Base-by-base conservation (phyloP, 768 basidiomycete genomes). In the Russula compacta region DNA sequence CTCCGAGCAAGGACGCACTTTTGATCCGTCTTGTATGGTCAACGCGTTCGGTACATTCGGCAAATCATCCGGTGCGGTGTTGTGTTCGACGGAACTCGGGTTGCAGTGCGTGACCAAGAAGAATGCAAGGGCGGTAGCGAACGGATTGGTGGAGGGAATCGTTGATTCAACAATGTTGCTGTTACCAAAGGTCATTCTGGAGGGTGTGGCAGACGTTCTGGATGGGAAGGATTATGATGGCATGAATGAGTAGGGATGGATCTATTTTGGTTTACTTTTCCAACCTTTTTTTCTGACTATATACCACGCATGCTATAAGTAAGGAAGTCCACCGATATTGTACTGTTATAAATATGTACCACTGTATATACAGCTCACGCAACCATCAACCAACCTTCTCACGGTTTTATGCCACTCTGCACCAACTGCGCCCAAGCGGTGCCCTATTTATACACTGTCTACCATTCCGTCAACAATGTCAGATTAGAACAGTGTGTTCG, bases 401-500 rank as follows among this genome's bases (percentile, higher is more conserved):
- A 17, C 21, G 9, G 47, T 33, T 36, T 53, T n/a, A 91, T 92
- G 89, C 85, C 89, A 17, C 83, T 93, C 64, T 94, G 91, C 74
- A 90, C 84, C 32, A 82, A 76, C 48, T 94, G 92, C 69, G 84
- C 88, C 0, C 74, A 73, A 17, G 77, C 81, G n/a, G 76, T 81
- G 14, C 76, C 81, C 0, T 83, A 83, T 67, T 79, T 93, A 17
- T 93, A 92, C 72, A 92, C 90, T 0, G 79, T 90, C 59, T 93
- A 94, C 71, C 78, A 87, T 66, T 85, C 89, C 5, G 82, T 81
- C 8, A 77, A 87, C 68, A 92, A 92, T 69, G 77, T 92, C 38
- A 78, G 91, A 52, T 79, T 93, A 24, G 89, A 92, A 70, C 86
- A 90, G 74, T 93, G 91, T 71, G 90, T 92, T 51, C 67, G 87